phyloP scores from a whole-genome alignment of 2,329 filamentous ascomycete genomes.

The Iodosphaeria phyllophila region DNA sequence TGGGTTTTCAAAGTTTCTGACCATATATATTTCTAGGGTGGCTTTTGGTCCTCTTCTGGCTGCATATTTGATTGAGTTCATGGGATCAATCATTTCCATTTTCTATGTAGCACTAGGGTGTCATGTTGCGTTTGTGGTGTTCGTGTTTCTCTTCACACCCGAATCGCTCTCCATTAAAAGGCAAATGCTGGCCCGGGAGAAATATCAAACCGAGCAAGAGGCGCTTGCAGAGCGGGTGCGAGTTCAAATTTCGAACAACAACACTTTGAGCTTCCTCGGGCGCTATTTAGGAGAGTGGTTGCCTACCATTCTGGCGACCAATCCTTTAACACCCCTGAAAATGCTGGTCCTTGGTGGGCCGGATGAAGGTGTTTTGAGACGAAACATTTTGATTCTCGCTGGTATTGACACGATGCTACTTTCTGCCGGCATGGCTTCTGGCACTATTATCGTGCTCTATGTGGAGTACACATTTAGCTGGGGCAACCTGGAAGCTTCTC shows the following conservation, averaged over 20 bases:
- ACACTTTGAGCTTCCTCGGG: background rate
- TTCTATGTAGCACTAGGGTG: slow-evolving; percentile 67
- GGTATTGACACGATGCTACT: slow-evolving; percentile 68
- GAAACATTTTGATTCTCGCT: slow-evolving; percentile 70
- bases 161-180: slow-evolving; percentile 67
- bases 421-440: slow-evolving; percentile 61
- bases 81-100: slow-evolving; percentile 56
- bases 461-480: slow-evolving; percentile 64
- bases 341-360: slow-evolving; percentile 58
- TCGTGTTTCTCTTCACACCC: slow-evolving; percentile 53
- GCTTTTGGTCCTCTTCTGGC: slow-evolving; percentile 71
- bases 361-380: slow-evolving; percentile 42
- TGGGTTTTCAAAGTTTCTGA: too few relatives aligned
- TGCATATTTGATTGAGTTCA: slow-evolving; percentile 60
- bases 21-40: too few relatives aligned
- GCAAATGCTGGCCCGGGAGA: slow-evolving; percentile 52
- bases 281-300: slow-evolving; percentile 10
- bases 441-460: slow-evolving; percentile 73
- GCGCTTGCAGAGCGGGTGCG: slow-evolving; percentile 14
- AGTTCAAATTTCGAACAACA: slow-evolving; percentile 6
- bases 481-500: slow-evolving; percentile 62
- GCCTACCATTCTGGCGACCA: slow-evolving; percentile 26
- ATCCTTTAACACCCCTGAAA: slow-evolving; percentile 59
- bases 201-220: slow-evolving; percentile 30
- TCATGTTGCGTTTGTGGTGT: slow-evolving; percentile 56